Evolutionary conservation across 2,329 filamentous ascomycete genomes (phyloP).

Genomic region (Plenodomus tracheiphilus): DNA sequence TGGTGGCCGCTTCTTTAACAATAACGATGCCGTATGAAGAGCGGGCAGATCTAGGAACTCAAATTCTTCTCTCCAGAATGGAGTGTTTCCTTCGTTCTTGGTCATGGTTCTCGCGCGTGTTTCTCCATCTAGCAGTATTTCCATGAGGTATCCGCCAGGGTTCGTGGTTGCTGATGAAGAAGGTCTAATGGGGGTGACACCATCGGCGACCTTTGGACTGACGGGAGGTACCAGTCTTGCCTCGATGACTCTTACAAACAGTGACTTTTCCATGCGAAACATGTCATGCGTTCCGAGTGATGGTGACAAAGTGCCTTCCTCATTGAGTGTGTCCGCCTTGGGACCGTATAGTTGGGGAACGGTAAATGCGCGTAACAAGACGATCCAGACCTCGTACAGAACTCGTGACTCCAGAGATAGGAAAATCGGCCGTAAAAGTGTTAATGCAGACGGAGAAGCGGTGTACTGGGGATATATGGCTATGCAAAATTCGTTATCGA

Average conservation of each 20-base stretch:
- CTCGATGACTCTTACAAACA: slow-evolving; percentile 64
- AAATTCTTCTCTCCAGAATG: slow-evolving; percentile 82
- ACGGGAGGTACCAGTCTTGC: slow-evolving; percentile 56
- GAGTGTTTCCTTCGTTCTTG: slow-evolving; percentile 70
- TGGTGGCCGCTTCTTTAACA: slow-evolving; percentile 66
- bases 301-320: slow-evolving; percentile 41
- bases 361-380: slow-evolving; percentile 85
- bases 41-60: slow-evolving; percentile 75
- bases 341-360: slow-evolving; percentile 86
- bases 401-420: slow-evolving; percentile 83
- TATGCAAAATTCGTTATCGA: slow-evolving; percentile 92
- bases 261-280: slow-evolving; percentile 67
- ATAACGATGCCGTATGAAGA: slow-evolving; percentile 69
- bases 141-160: slow-evolving; percentile 73
- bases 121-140: slow-evolving; percentile 79
- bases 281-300: slow-evolving; percentile 57
- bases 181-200: slow-evolving; percentile 30
- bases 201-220: slow-evolving; percentile 41
- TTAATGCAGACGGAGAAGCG: slow-evolving; percentile 70
- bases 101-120: slow-evolving; percentile 74
- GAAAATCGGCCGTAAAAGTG: slow-evolving; percentile 84
- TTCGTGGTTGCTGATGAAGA: slow-evolving; percentile 35
- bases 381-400: slow-evolving; percentile 97
- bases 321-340: slow-evolving; percentile 52
- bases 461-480: slow-evolving; percentile 95